Base-by-base conservation (phyloP, 331 rosid species). In the Malus hybrid region DNA sequence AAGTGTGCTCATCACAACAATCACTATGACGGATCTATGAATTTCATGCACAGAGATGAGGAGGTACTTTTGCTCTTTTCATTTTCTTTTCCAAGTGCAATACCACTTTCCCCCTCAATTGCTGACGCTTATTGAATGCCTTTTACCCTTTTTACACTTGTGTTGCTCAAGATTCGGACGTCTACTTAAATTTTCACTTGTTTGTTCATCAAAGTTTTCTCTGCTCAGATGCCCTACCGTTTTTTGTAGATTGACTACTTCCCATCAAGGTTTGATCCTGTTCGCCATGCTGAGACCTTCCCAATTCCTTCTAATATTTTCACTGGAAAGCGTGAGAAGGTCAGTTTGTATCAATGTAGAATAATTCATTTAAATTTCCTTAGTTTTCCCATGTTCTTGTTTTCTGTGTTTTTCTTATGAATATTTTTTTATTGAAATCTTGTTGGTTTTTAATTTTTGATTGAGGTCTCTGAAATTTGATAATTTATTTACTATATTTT, bases 1-100 rank as follows among this genome's bases (percentile, higher is more conserved):
- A 93, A 93, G 79, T 79, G 80, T 80, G 77, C 98, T 68, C 94
- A 91, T 78, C 96, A 87, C 85, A 93, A 91, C 83, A 91, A 91
- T 75, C 98, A 91, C 72, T 89, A 93, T 65, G 98, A 93, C 2
- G 98, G 98, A 39, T 80, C 82, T 76, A 93, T 93, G 98, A 93
- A 93, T 78, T 86, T 86, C 85, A 87, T 91, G 85, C 97, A 93
- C 79, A 88, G 98, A 77, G 97, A 93, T 70, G 98, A 91, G 76
- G 98, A 93, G 97, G 98, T 93, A 79, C 55, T 24, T 12, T 70
- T 34, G 34, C 67, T 80, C 12, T 20, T 54, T 27, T 48, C 7
- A 31, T 6, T 33, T 52, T 59, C 54, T 64, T 10, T 13, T 68
- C 44, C 29, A 55, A 57, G 18, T 65, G 34, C 36, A 68, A 78